These are phyloP conservation scores for Macrophomina tecta DNA, from an alignment of 2,329 filamentous ascomycete species.

Conservation along the genomic window DNA sequence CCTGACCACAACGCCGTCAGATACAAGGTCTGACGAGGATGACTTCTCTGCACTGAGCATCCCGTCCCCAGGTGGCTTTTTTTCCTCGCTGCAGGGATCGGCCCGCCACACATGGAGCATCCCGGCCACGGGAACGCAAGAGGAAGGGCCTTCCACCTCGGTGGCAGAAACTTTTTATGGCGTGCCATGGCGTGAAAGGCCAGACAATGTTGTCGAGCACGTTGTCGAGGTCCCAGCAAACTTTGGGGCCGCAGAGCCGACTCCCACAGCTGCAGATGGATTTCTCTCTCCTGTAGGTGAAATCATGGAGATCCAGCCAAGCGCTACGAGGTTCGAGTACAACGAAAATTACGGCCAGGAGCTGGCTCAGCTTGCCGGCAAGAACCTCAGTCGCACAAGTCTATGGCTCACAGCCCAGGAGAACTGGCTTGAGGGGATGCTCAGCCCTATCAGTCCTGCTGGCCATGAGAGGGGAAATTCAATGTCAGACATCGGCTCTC, in stretches of 20 bases:
- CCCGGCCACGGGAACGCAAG: constrained; percentile 35
- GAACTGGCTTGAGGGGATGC: constrained; percentile 67
- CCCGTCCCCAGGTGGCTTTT: constrained; percentile 90
- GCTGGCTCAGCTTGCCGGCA: constrained; percentile 71
- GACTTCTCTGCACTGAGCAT: constrained; percentile 84
- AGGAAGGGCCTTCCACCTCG: constrained; percentile 76
- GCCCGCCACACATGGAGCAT: constrained; percentile 84
- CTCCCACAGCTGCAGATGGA: constrained; percentile 64
- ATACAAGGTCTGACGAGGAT: constrained; percentile 46
- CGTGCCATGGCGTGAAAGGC: constrained; percentile 68
- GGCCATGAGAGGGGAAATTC: constrained; percentile 24
- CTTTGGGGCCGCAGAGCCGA: constrained; percentile 16
- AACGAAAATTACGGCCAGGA: constrained; percentile 77
- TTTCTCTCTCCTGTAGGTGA: constrained; percentile 52
- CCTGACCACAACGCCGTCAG: constrained; percentile 9
- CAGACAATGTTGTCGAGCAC: constrained; percentile 26
- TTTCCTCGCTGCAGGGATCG: constrained; percentile 78
- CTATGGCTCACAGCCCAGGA: constrained; percentile 86
- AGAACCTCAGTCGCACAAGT: constrained; percentile 83
- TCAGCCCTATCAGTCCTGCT: constrained; percentile 32
- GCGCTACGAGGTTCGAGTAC: constrained; percentile 72
- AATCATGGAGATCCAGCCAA: constrained; percentile 63
- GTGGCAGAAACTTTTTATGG: constrained; percentile 94
- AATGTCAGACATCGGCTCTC: constrained; percentile 40
- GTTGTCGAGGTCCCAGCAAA: constrained; percentile 26